Percentiles rank a stretch among this genome's conserved stretches.
Evolutionary conservation across 1,139 yeast genomes (phyloP).

Genomic region (Suhomyces guaymorum): DNA sequence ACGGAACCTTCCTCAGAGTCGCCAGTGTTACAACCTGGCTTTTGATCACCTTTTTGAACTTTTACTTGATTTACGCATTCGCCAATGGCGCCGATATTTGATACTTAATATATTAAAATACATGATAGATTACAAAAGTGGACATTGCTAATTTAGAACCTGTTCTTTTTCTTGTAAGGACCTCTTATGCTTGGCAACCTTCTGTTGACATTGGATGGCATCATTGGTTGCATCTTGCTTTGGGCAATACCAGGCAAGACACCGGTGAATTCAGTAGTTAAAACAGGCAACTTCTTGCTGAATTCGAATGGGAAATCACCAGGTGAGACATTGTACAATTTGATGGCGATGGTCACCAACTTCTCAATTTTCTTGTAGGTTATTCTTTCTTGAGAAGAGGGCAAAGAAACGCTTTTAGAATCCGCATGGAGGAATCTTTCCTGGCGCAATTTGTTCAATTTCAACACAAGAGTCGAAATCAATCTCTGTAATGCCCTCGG

Average conservation of each 20-base stretch:
- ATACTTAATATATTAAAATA: slow-evolving; percentile 9
- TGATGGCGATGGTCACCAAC: slow-evolving; percentile 33
- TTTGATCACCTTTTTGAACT: slow-evolving; percentile 68
- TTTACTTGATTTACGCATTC: slow-evolving; percentile 70
- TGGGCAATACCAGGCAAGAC: slow-evolving; percentile 65
- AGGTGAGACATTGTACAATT: slow-evolving; percentile 29
- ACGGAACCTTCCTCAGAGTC: slow-evolving; percentile 55
- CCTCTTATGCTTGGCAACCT: slow-evolving; percentile 46
- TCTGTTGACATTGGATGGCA: slow-evolving; percentile 10
- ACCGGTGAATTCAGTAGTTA: slow-evolving; percentile 75
- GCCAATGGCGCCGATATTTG: slow-evolving; percentile 68
- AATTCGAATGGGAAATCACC: slow-evolving; percentile 34
- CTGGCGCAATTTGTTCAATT: slow-evolving; percentile 65
- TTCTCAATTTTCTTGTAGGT: slow-evolving; percentile 46
- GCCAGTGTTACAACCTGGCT: slow-evolving; percentile 68
- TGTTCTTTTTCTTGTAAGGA: slow-evolving; percentile 41
- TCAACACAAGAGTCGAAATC: slow-evolving; percentile 56
- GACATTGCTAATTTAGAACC: slow-evolving; percentile 13
- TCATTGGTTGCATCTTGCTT: slow-evolving; percentile 20
- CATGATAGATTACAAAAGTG: slow-evolving; percentile 10
- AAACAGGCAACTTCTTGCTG: slow-evolving; percentile 60
- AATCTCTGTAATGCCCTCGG: slow-evolving; percentile 46
- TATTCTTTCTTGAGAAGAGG: slow-evolving; percentile 30
- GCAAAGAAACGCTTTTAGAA: slow-evolving; percentile 30
- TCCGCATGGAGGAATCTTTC: slow-evolving; percentile 47